Evolutionary conservation across 257 asterid species (phyloP).

Genomic region (Gynochthodes officinalis): DNA sequence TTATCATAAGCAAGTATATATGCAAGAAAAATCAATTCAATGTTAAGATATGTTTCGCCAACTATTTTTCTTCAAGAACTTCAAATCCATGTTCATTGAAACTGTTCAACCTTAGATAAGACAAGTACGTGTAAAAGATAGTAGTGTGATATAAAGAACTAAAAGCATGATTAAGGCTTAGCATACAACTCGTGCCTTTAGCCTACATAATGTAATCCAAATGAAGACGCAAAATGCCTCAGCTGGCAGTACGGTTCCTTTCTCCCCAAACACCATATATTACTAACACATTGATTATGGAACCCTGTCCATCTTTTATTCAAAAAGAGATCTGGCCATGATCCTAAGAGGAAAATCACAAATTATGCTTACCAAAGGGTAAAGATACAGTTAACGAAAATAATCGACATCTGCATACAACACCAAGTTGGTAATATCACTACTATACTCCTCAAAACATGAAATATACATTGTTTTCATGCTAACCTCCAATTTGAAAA

Average conservation of each 20-base stretch:
- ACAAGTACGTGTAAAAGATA: neutral
- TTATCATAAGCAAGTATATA: neutral
- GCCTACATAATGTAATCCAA: neutral
- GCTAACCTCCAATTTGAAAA: conserved; percentile 80
- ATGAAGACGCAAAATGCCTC: neutral
- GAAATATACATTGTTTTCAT: neutral
- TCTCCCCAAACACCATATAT: neutral
- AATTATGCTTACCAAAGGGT: neutral
- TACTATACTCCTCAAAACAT: neutral
- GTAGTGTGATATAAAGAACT: neutral
- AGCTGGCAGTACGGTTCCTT: neutral
- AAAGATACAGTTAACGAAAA: too few relatives aligned
- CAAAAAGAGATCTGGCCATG: neutral
- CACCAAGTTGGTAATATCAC: neutral
- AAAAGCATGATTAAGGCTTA: neutral
- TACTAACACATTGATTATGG: neutral
- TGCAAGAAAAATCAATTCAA: neutral
- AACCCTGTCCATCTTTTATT: neutral
- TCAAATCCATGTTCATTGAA: neutral
- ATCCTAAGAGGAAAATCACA: neutral
- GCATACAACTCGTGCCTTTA: neutral
- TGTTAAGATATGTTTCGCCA: neutral
- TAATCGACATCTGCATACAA: neutral
- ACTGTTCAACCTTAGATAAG: neutral
- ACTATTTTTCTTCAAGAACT: neutral